These are phyloP conservation scores for Raphanus raphanistrum DNA, from an alignment of 345 rosid genomes.

Conservation along the genomic window DNA sequence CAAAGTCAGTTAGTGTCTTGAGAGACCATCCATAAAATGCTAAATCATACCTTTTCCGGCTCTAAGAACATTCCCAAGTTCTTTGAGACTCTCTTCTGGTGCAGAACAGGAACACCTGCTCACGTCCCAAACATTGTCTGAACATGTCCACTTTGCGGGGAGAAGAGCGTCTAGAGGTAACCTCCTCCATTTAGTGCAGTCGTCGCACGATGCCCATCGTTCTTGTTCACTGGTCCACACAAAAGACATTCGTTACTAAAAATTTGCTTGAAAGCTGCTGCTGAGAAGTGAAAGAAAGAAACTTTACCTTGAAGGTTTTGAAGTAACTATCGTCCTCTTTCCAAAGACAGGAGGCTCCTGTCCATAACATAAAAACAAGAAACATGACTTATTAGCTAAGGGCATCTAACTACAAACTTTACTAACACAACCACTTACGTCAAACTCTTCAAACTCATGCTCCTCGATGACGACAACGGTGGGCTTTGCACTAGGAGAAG, in stretches of 20 bases:
- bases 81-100: slow-evolving; percentile 60
- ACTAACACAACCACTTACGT: slow-evolving; percentile 48
- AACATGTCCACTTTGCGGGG: slow-evolving; percentile 73
- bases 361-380: slow-evolving; percentile 35
- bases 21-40: background rate
- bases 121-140: slow-evolving; percentile 74
- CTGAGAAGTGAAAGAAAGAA: slow-evolving; percentile 1
- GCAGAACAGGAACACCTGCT: slow-evolving; percentile 66
- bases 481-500: slow-evolving; percentile 63
- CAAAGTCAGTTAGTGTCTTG: slow-evolving; percentile 8
- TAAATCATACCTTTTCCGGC: slow-evolving; percentile 55
- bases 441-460: slow-evolving; percentile 85
- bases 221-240: slow-evolving; percentile 54
- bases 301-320: slow-evolving; percentile 58
- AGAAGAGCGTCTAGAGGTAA: slow-evolving; percentile 70
- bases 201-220: slow-evolving; percentile 87
- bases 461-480: slow-evolving; percentile 63
- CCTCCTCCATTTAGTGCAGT: slow-evolving; percentile 83
- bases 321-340: slow-evolving; percentile 66
- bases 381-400: slow-evolving; percentile 28
- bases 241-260: slow-evolving; percentile 5
- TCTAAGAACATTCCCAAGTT: slow-evolving; percentile 59
- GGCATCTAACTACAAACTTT: background rate
- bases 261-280: background rate
- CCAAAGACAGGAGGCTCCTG: slow-evolving; percentile 95